Evolutionary conservation across 208 protist genomes (phyloP).

Genomic region (Leishmania mexicana): DNA sequence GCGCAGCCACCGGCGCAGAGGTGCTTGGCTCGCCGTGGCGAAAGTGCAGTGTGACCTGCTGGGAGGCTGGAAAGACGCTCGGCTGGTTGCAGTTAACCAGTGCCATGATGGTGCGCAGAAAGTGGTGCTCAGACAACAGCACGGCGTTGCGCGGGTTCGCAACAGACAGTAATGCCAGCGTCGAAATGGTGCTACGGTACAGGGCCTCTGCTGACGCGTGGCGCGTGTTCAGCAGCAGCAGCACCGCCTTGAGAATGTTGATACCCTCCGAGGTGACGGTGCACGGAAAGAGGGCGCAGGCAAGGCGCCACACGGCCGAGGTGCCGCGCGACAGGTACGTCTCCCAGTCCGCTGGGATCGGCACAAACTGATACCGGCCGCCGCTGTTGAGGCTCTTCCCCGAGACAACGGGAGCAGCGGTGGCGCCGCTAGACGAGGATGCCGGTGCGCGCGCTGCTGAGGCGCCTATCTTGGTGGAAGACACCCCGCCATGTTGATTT

Average conservation of each 20-base stretch:
- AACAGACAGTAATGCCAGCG: slow-evolving; percentile 67
- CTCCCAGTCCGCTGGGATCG: slow-evolving; percentile 71
- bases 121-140: slow-evolving; percentile 42
- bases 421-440: background rate
- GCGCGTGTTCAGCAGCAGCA: slow-evolving; percentile 61
- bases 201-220: slow-evolving; percentile 58
- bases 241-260: slow-evolving; percentile 44
- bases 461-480: background rate
- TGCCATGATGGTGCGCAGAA: slow-evolving; percentile 63
- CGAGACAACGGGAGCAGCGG: background rate
- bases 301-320: slow-evolving; percentile 54
- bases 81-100: slow-evolving; percentile 53
- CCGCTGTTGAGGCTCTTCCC: background rate
- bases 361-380: slow-evolving; percentile 46
- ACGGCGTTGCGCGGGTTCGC: slow-evolving; percentile 71
- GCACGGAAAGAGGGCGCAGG: slow-evolving; percentile 66
- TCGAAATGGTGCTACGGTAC: slow-evolving; percentile 62
- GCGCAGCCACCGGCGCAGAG: background rate
- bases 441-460: background rate
- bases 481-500: background rate
- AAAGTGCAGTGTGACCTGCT: slow-evolving; percentile 34
- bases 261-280: slow-evolving; percentile 37
- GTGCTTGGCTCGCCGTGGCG: background rate
- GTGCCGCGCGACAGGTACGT: slow-evolving; percentile 57
- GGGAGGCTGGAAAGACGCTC: slow-evolving; percentile 65